Evolutionary conservation across 2,329 filamentous ascomycete genomes (phyloP).

Genomic region (Clonostachys chloroleuca): DNA sequence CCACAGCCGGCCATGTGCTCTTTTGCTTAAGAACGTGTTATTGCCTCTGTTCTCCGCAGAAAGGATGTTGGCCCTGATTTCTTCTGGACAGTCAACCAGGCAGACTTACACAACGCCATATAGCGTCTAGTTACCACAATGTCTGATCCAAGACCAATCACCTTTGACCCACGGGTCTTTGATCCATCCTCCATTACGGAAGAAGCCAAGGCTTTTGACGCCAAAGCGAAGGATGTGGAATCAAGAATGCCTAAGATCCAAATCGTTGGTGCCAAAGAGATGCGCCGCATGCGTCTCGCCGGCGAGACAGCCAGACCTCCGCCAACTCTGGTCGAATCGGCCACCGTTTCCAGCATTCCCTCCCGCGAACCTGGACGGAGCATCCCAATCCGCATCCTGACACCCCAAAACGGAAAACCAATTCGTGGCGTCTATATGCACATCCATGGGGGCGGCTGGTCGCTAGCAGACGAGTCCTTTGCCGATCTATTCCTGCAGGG

Average conservation of each 20-base stretch:
- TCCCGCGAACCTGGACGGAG: not conserved
- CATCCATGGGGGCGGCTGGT: slow-evolving; percentile 1
- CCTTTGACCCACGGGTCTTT: not conserved
- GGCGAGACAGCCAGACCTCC: not conserved
- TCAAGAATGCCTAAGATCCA: not conserved
- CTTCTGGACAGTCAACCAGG: too few species aligned
- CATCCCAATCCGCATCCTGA: slow-evolving; percentile 1
- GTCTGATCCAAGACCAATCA: not conserved
- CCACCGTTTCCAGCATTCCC: not conserved
- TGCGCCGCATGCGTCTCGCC: not conserved
- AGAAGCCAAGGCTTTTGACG: not conserved
- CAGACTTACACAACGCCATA: too few species aligned
- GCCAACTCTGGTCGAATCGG: not conserved
- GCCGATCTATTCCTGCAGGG: slow-evolving; percentile 39
- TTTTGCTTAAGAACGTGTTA: too few species aligned
- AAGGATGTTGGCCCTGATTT: too few species aligned
- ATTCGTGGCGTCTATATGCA: not conserved
- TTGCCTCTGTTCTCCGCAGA: too few species aligned
- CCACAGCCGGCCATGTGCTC: too few species aligned
- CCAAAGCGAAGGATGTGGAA: not conserved
- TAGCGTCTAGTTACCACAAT: too few species aligned
- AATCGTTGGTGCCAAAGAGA: not conserved
- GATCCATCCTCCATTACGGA: not conserved
- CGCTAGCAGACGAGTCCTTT: not conserved
- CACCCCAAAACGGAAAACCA: not conserved